Base-by-base conservation (phyloP, 208 protist species). In the Crithidia bombi region DNA sequence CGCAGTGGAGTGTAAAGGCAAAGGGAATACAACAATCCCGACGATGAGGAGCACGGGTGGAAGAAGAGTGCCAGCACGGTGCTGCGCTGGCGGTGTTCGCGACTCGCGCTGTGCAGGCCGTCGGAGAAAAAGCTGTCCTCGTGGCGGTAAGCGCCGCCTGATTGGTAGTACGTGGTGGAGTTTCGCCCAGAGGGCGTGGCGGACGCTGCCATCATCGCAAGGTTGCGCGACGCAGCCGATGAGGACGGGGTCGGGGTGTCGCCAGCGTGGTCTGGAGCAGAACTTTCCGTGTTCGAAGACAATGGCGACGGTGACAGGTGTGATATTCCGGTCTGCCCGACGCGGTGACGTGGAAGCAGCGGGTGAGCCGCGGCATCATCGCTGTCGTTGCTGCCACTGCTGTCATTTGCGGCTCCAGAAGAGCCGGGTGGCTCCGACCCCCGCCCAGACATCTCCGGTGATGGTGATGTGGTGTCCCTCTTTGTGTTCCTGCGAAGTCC, bases 21-120 rank as follows among this genome's bases (percentile, higher is more conserved):
- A 17, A 57, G 32, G 36, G 43, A 63, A 25, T 58, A 69, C 54
- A 35, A 35, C 19, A 55, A n/a, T 1, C 47, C 36, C 15, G 26
- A 55, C 15, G 63, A 52, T n/a, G 54, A 67, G 21, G 70, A 76
- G 63, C 63, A 76, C 17, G 70, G 70, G 55, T 76, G 70, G 49
- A 76, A 50, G 55, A 76, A 76, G 44, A 76, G 63, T 9, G 43
- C 33, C 46, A 76, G 55, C 51, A 76, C 36, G 11, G 63, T 76
- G 39, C 36, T 47, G 62, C 47, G 54, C 38, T 49, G 62, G 28
- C 38, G 44, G 38, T 44, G 46, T 41, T 46, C 36, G 25, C n/a
- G 32, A 36, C 33, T 41, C 44, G 35, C 52, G 56, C 70, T 65
- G 63, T 69, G 56, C n/a, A 69, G 46, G 2, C 63, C 47, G 12